Evolutionary conservation across 1,284 basidiomycete genomes (phyloP).

Genomic region (Phellinidium pouzarii): DNA sequence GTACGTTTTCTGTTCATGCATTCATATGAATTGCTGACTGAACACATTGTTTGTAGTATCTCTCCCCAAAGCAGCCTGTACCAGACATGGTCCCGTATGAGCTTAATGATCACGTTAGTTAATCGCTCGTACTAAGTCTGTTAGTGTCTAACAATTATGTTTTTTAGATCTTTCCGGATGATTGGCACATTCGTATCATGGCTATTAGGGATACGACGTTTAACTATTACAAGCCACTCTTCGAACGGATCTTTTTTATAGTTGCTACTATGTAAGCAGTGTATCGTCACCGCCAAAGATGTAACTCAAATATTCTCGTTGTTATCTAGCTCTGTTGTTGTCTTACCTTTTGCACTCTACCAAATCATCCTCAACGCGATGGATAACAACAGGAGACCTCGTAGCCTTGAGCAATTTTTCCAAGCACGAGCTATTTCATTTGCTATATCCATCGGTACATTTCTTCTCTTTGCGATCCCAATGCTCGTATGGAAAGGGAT

Average conservation of each 20-base stretch:
- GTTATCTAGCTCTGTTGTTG: constrained; percentile 33
- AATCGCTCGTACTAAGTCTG: not conserved
- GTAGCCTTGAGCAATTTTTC: constrained; percentile 26
- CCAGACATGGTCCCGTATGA: constrained; percentile 31
- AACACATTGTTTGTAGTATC: constrained; percentile 25
- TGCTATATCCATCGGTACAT: constrained; percentile 32
- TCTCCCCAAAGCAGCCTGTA: constrained; percentile 28
- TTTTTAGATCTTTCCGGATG: constrained; percentile 36
- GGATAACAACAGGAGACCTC: constrained; percentile 20
- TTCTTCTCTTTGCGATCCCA: constrained; percentile 38
- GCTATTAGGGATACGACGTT: constrained; percentile 34
- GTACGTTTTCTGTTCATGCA: not conserved
- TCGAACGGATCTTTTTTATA: constrained; percentile 41
- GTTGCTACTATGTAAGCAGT: constrained; percentile 35
- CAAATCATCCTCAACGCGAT: constrained; percentile 30
- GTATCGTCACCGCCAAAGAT: too few species aligned
- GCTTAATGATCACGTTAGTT: constrained; percentile 27
- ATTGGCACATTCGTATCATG: constrained; percentile 39
- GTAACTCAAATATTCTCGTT: not conserved
- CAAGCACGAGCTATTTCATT: constrained; percentile 35
- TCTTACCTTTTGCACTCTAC: constrained; percentile 37
- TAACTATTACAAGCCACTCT: constrained; percentile 38
- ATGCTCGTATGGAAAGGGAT: constrained; percentile 43
- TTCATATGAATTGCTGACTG: not conserved
- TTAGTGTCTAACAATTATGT: too few species aligned